These are phyloP conservation scores for Cryoendolithus antarcticus DNA, from an alignment of 2,329 filamentous ascomycete species.

Conservation along the genomic window DNA sequence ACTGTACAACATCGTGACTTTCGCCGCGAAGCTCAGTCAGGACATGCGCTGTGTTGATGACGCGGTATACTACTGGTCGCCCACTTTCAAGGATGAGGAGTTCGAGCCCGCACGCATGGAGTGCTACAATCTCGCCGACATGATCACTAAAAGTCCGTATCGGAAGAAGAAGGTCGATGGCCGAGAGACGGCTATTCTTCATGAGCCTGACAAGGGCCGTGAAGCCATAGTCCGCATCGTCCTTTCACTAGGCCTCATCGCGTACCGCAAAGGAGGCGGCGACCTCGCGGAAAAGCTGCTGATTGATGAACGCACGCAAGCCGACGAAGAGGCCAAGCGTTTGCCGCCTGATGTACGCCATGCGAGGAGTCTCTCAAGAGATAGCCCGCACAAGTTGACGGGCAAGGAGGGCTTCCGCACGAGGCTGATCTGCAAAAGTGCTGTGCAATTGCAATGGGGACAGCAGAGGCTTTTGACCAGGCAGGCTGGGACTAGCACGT, in stretches of 20 bases:
- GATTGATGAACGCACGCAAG: constrained; percentile 8
- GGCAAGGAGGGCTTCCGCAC: constrained; percentile 17
- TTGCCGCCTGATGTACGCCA: constrained; percentile 6
- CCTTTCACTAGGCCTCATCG: constrained; percentile 15
- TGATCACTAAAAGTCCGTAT: constrained; percentile 15
- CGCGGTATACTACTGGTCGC: constrained; percentile 19
- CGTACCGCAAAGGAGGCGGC: constrained; percentile 18
- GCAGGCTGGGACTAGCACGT: constrained; percentile 17
- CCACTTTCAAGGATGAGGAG: constrained; percentile 22
- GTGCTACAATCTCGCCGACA: constrained; percentile 13
- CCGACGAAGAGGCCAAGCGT: constrained; percentile 4
- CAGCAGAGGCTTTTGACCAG: constrained; percentile 18
- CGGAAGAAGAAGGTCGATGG: constrained; percentile 9
- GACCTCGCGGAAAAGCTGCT: constrained; percentile 11
- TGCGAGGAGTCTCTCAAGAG: constrained; percentile 1
- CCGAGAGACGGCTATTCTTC: constrained; percentile 10
- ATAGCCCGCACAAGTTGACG: constrained; percentile 5
- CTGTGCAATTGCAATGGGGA: constrained; percentile 19
- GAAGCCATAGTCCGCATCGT: constrained; percentile 20
- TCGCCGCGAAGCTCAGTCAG: constrained; percentile 12
- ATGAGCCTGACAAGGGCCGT: constrained; percentile 6
- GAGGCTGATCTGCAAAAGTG: constrained; percentile 15
- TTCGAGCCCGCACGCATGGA: constrained; percentile 19
- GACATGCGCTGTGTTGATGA: constrained; percentile 12
- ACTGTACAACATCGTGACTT: constrained; percentile 10